Evolutionary conservation across 129 eudicot genomes (phyloP), one percentile per base, ranked within the genome.

Genomic region (Kitagawia praeruptora): DNA sequence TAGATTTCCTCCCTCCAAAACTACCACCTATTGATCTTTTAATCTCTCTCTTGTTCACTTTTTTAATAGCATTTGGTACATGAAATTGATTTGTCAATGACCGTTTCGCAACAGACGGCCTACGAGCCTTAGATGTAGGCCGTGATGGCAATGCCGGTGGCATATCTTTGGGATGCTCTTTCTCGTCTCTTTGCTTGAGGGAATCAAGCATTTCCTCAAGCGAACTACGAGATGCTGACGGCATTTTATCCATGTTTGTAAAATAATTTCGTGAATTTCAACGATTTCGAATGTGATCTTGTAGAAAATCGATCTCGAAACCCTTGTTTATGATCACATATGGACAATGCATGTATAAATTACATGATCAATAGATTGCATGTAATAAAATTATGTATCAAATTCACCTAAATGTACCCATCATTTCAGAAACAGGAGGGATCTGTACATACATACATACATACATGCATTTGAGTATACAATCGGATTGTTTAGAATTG

Each of bases 181-280:
- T 61, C 61, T 83, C 97, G 8, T 91, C 93, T 58, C 85, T 85
- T 70, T 80, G 87, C 81, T 82, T 89, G 81, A 95, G 89, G 58
- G 86, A 81, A 19, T 92, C 94, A 51, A 95, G 81, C 98, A 95
- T 90, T 82, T 90, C 98, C 89, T 95, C 98, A 84, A 95, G 81
- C 46, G 98, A 95, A 78, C 98, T 95, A 74, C 96, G 87, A 83
- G 84, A 83, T 71, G 81, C 76, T 6, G 89, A 74, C 85, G 80
- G n/a, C 96, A 84, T 88, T 58, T 28, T 70, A 25, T 46, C 40
- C 72, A 18, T 34, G 19, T 72, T 23, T 28, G 75, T 10, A n/a
- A 38, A 34, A 0, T n/a, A 8, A 63, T 72, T 54, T 13, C n/a
- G 51, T 37, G 27, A 69, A 79, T 81, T 84, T 72, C 77, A 81